Evolutionary conservation across 164 flowering plant genomes (phyloP).

Genomic region (Chloranthus sessilifolius): DNA sequence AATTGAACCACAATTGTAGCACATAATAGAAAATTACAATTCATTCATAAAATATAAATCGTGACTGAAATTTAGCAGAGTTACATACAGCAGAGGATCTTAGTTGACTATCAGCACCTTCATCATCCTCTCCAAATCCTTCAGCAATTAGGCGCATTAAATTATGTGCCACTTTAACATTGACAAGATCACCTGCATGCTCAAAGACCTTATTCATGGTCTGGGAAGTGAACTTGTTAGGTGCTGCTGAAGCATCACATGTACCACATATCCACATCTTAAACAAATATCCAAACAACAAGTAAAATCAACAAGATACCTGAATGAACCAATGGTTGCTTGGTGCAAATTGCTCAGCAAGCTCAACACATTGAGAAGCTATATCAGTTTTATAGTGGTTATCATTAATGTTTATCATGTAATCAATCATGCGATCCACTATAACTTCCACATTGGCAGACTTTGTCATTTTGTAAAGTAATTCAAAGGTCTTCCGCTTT

Average conservation of each 20-base stretch:
- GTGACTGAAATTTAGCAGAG: slow-evolving; percentile 7
- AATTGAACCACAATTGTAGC: background rate
- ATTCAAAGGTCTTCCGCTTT: slow-evolving; percentile 95
- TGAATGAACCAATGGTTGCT: slow-evolving; percentile 98
- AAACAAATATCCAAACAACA: background rate
- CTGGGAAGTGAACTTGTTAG: slow-evolving; percentile 36
- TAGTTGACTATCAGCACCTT: slow-evolving; percentile 78
- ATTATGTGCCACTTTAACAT: slow-evolving; percentile 85
- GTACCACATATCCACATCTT: background rate
- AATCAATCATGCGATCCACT: slow-evolving; percentile 96
- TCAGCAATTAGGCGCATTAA: slow-evolving; percentile 97
- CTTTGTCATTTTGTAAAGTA: slow-evolving; percentile 95
- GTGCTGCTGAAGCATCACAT: background rate
- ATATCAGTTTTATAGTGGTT: slow-evolving; percentile 93
- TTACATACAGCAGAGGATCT: slow-evolving; percentile 93
- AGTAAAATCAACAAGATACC: slow-evolving; percentile 29
- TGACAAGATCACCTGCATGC: slow-evolving; percentile 98
- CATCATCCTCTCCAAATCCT: slow-evolving; percentile 96
- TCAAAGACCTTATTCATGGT: slow-evolving; percentile 99
- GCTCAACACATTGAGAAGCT: slow-evolving; percentile 95
- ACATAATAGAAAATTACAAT: background rate
- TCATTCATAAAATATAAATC: background rate
- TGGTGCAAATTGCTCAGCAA: slow-evolving; percentile 98
- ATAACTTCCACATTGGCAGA: slow-evolving; percentile 97
- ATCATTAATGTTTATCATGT: slow-evolving; percentile 93